phyloP scores from a whole-genome alignment of 305 asterid genomes.

The Solanum hybrid region DNA sequence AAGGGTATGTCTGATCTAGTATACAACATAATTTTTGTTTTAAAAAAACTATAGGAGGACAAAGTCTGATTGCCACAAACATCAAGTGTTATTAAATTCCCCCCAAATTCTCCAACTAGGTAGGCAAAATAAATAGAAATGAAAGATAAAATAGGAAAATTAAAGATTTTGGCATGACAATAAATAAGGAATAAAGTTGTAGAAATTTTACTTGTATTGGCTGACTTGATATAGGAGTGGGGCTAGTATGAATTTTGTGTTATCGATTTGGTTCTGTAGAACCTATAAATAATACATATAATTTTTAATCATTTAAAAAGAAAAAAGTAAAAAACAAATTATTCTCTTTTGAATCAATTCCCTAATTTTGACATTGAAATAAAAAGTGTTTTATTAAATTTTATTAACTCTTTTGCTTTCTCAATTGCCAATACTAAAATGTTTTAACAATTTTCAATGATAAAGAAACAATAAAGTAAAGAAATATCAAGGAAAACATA shows the following conservation, averaged over 20 bases:
- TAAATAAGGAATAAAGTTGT: background rate
- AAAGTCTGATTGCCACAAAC: too few relatives aligned
- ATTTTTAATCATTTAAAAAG: background rate
- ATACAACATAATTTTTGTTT: too few relatives aligned
- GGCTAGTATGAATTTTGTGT: background rate
- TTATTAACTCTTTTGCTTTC: background rate
- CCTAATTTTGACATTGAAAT: background rate
- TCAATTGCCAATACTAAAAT: too few relatives aligned
- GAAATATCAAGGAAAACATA: too few relatives aligned
- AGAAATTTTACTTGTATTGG: background rate
- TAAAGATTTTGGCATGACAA: background rate
- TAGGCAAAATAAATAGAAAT: too few relatives aligned
- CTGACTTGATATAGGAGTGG: background rate
- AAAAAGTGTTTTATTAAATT: too few relatives aligned
- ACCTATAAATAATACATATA: background rate
- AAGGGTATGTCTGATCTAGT: too few relatives aligned
- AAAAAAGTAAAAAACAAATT: too few relatives aligned
- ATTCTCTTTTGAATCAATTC: background rate
- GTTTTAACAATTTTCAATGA: background rate
- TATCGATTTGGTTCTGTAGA: background rate
- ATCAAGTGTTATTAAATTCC: background rate
- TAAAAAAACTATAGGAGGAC: too few relatives aligned
- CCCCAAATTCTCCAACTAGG: background rate
- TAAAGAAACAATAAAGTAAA: too few relatives aligned
- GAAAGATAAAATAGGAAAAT: too few relatives aligned